Percentiles rank a stretch among this genome's conserved stretches.
Evolutionary conservation across 2,329 filamentous ascomycete genomes (phyloP).

Genomic region (Diaporthe eres): DNA sequence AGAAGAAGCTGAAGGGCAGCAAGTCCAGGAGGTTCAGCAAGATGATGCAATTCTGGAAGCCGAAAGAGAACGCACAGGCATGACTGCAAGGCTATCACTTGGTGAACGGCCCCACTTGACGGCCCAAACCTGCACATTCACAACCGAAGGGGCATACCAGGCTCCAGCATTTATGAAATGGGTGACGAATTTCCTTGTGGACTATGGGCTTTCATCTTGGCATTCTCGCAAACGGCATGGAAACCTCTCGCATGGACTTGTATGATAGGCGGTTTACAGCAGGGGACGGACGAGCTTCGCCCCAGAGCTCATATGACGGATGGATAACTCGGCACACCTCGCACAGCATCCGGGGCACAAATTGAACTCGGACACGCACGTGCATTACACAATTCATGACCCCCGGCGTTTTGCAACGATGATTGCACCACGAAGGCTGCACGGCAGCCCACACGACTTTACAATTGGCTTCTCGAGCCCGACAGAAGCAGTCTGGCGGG

Average conservation of each 20-base stretch:
- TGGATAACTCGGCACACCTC: neutral
- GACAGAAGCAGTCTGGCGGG: conserved; percentile 14
- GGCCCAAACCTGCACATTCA: neutral
- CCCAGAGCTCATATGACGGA: conserved; percentile 3
- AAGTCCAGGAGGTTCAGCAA: conserved; percentile 80
- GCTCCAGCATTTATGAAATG: conserved; percentile 13
- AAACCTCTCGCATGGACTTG: conserved; percentile 16
- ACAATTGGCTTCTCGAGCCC: conserved; percentile 14
- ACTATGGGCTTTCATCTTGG: conserved; percentile 14
- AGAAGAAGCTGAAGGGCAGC: conserved; percentile 70
- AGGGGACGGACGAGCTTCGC: neutral
- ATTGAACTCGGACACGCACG: conserved; percentile 27
- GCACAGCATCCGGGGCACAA: conserved; percentile 42
- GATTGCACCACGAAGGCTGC: conserved; percentile 44
- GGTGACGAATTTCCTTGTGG: conserved; percentile 24
- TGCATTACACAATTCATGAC: conserved; percentile 44
- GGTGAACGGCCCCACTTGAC: neutral
- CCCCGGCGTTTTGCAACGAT: conserved; percentile 49
- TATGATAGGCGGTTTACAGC: conserved; percentile 26
- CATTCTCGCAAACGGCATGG: conserved; percentile 18
- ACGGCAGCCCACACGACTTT: conserved; percentile 39
- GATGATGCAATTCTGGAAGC: conserved; percentile 85
- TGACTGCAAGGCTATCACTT: conserved; percentile 1
- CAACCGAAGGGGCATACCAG: neutral
- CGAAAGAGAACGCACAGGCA: conserved; percentile 57